phyloP scores from a whole-genome alignment of 1,139 yeast species.

The Ogataea hybrid region DNA sequence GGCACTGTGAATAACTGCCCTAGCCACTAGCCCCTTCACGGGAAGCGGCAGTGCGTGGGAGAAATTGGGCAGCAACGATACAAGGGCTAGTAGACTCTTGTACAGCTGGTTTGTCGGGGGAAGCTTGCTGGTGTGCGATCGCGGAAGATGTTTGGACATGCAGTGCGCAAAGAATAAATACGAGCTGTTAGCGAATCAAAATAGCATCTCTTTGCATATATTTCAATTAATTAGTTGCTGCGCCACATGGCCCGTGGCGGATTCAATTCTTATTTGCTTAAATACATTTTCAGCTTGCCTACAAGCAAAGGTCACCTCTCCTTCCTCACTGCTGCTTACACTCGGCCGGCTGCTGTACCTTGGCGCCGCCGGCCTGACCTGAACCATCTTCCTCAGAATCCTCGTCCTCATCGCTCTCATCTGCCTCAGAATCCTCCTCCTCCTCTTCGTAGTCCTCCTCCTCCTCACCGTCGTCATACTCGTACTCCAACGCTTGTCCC shows the following conservation, averaged over 20 bases:
- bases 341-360: slow-evolving; percentile 70
- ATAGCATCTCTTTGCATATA: not conserved
- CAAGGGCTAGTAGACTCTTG: slow-evolving; percentile 16
- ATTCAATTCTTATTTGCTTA: slow-evolving; percentile 15
- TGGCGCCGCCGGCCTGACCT: slow-evolving; percentile 33
- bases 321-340: slow-evolving; percentile 59
- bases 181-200: not conserved
- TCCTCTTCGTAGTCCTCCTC: slow-evolving; percentile 43
- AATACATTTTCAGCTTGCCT: not conserved
- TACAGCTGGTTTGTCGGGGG: slow-evolving; percentile 8
- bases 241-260: slow-evolving; percentile 1
- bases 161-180: not conserved
- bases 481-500: slow-evolving; percentile 82
- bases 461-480: slow-evolving; percentile 48
- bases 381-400: slow-evolving; percentile 38
- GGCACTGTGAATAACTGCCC: slow-evolving; percentile 10
- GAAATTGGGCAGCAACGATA: slow-evolving; percentile 22
- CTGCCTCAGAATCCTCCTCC: slow-evolving; percentile 48
- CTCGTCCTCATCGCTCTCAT: slow-evolving; percentile 40
- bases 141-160: slow-evolving; percentile 16
- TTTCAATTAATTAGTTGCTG: not conserved
- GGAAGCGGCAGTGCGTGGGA: slow-evolving; percentile 22
- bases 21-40: slow-evolving; percentile 3
- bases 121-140: slow-evolving; percentile 6
- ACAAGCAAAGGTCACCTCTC: not conserved